A percentile compares a stretch with the other conserved stretches of the same genome.
These are phyloP conservation scores for Paramecium sonneborni DNA, from an alignment of 73 alveolate species.

Conservation along the genomic window DNA sequence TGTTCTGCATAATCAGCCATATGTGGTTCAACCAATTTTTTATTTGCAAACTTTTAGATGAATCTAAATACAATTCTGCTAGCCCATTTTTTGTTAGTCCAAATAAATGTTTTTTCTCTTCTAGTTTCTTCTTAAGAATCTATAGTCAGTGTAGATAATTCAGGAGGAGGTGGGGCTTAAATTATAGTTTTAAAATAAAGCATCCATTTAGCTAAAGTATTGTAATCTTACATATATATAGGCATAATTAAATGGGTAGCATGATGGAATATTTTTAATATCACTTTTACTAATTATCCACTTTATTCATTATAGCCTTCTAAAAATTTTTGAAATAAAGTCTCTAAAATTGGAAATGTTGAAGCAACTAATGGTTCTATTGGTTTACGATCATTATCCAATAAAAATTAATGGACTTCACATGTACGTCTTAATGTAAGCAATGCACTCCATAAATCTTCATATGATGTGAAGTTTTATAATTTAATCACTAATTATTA, in stretches of 20 bases:
- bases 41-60: slow-evolving; percentile 69
- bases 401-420: slow-evolving; percentile 17
- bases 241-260: slow-evolving; percentile 72
- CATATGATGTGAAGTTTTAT: neutral
- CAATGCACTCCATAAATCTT: slow-evolving; percentile 18
- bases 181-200: slow-evolving; percentile 68
- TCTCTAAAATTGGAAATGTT: slow-evolving; percentile 71
- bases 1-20: slow-evolving; percentile 57
- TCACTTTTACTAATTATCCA: slow-evolving; percentile 48
- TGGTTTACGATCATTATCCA: slow-evolving; percentile 73
- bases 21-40: slow-evolving; percentile 65
- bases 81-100: slow-evolving; percentile 77
- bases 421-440: slow-evolving; percentile 7
- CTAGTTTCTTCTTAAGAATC: slow-evolving; percentile 67
- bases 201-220: slow-evolving; percentile 67
- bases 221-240: slow-evolving; percentile 53
- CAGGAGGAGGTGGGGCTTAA: slow-evolving; percentile 64
- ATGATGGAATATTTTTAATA: slow-evolving; percentile 73
- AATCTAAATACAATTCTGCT: slow-evolving; percentile 70
- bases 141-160: slow-evolving; percentile 62
- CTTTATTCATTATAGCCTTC: slow-evolving; percentile 61
- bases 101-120: slow-evolving; percentile 68
- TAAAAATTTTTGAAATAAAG: slow-evolving; percentile 34
- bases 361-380: slow-evolving; percentile 65
- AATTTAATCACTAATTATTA: slow-evolving; percentile 15